These are phyloP conservation scores for Sclerospora graminicola DNA, from an alignment of 352 stramenopile genomes.

Conservation along the genomic window DNA sequence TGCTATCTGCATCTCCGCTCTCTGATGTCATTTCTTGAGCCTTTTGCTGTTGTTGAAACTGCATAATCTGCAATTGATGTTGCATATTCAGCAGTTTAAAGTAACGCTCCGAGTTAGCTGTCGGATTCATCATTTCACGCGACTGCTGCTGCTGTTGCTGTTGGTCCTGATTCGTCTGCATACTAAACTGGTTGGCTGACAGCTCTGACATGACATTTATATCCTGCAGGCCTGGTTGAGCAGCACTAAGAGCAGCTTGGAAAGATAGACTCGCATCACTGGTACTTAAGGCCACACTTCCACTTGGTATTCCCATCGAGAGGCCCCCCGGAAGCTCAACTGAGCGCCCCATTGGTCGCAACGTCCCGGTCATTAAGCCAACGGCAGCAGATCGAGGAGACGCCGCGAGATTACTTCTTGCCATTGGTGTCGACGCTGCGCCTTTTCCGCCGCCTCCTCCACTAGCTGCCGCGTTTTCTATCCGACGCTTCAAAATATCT, in stretches of 20 bases:
- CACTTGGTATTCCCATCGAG: constrained; percentile 16
- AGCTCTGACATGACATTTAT: constrained; percentile 24
- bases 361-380: constrained; percentile 22
- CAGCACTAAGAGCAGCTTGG: constrained; percentile 24
- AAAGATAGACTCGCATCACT: constrained; percentile 22
- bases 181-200: constrained; percentile 29
- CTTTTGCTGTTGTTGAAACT: constrained; percentile 70
- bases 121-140: constrained; percentile 30
- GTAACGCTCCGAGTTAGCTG: constrained; percentile 64
- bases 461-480: constrained; percentile 34
- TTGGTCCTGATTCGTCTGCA: constrained; percentile 21
- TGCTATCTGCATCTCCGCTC: constrained; percentile 19
- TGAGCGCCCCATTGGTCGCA: constrained; percentile 14
- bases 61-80: constrained; percentile 80
- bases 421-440: background rate
- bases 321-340: constrained; percentile 9
- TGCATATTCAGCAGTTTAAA: constrained; percentile 81
- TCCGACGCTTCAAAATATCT: constrained; percentile 76
- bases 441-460: constrained; percentile 10
- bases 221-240: constrained; percentile 21
- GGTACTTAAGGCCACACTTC: constrained; percentile 13
- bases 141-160: constrained; percentile 35
- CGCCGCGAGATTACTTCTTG: constrained; percentile 10
- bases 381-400: constrained; percentile 26
- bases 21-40: constrained; percentile 25